Evolutionary conservation across 164 flowering plant genomes (phyloP).

Genomic region (Protea cynaroides): DNA sequence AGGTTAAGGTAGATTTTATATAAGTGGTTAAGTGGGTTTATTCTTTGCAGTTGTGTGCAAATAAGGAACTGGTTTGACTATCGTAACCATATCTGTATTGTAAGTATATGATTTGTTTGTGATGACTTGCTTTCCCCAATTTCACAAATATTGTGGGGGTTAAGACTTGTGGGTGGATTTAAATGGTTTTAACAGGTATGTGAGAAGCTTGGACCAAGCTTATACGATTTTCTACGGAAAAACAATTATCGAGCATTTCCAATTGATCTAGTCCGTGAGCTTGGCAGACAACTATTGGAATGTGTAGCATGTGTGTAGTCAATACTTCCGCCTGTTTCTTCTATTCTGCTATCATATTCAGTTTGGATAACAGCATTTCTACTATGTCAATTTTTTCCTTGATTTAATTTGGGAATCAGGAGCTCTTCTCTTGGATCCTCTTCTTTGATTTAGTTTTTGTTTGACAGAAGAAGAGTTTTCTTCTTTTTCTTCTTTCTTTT

Average conservation of each 20-base stretch:
- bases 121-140: constrained; percentile 68
- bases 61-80: constrained; percentile 99
- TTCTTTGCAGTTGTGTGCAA: constrained; percentile 99
- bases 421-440: no score
- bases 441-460: no score
- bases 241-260: constrained; percentile 99
- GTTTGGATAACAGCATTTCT: constrained; percentile 1
- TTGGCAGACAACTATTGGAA: constrained; percentile 98
- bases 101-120: constrained; percentile 75
- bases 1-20: constrained; percentile 15
- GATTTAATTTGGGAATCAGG: neutral
- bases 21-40: constrained; percentile 59
- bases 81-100: constrained; percentile 99
- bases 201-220: constrained; percentile 99
- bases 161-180: constrained; percentile 64
- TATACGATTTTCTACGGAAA: constrained; percentile 99
- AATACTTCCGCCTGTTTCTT: constrained; percentile 22
- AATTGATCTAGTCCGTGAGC: constrained; percentile 98
- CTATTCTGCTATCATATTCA: constrained; percentile 8
- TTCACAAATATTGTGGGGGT: constrained; percentile 45
- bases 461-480: no score
- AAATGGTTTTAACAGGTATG: constrained; percentile 96
- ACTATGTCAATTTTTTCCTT: neutral
- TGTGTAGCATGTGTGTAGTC: constrained; percentile 99
- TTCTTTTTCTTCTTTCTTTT: no score